A percentile compares a stretch with the other conserved stretches of the same genome.
Conservation (phyloP, 192 early-diverging fungal genomes). For the Radiomyces spectabilis region DNA sequence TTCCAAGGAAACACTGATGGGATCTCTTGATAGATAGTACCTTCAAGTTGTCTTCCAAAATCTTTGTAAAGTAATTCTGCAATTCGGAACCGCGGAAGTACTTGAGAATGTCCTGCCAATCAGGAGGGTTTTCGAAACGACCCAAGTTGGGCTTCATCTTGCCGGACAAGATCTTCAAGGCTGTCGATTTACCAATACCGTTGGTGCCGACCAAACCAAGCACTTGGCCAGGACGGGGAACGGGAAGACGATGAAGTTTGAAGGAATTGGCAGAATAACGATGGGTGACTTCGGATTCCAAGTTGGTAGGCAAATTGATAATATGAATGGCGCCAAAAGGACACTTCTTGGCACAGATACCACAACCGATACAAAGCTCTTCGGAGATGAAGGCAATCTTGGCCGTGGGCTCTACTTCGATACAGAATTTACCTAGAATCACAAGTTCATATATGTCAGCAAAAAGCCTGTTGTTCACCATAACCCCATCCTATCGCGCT, state of each 20-base stretch:
- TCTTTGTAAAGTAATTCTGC: conserved; percentile 98
- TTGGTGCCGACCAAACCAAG: conserved; percentile 97
- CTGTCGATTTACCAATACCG: conserved; percentile 92
- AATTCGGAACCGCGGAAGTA: conserved; percentile 95
- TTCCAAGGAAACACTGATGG: not conserved
- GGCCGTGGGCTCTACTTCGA: conserved; percentile 77
- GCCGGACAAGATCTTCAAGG: conserved; percentile 89
- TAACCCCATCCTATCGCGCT: too few relatives aligned
- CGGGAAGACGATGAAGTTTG: conserved; percentile 94
- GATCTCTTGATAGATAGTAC: conserved; percentile 12
- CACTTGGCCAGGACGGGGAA: conserved; percentile 94
- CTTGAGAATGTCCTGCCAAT: conserved; percentile 95
- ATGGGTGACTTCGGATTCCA: conserved; percentile 91
- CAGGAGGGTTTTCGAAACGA: conserved; percentile 71
- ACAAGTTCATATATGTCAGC: too few relatives aligned
- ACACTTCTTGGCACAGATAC: conserved; percentile 96
- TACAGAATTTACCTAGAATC: conserved; percentile 94
- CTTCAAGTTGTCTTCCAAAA: conserved; percentile 92
- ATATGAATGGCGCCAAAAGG: conserved; percentile 94
- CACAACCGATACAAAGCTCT: conserved; percentile 95
- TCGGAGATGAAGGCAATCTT: conserved; percentile 95
- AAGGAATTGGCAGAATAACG: conserved; percentile 96
- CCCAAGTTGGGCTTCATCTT: conserved; percentile 97
- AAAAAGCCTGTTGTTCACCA: too few relatives aligned
- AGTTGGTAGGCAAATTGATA: conserved; percentile 94